A percentile compares a stretch with the other conserved stretches of the same genome.
Evolutionary conservation across 2,329 filamentous ascomycete species (phyloP).

Genomic region (Fusarium sp.): DNA sequence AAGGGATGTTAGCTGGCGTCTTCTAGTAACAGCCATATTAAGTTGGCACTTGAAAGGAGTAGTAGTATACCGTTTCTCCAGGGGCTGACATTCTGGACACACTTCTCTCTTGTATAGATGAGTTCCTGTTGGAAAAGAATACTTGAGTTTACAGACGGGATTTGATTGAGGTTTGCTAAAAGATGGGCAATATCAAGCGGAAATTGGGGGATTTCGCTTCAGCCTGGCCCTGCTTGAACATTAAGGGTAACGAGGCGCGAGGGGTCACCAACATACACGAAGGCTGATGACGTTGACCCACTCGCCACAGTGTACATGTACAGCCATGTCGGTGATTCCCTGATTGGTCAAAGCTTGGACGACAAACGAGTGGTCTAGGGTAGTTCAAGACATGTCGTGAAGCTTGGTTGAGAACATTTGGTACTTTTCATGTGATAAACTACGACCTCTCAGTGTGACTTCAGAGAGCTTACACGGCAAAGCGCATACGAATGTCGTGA

Average conservation of each 20-base stretch:
- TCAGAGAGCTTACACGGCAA: not conserved
- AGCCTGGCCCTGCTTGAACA: conserved; percentile 49
- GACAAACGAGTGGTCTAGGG: conserved; percentile 23
- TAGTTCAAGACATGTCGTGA: conserved; percentile 16
- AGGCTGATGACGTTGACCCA: conserved; percentile 59
- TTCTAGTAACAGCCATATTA: conserved; percentile 28
- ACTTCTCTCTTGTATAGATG: conserved; percentile 15
- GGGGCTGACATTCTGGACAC: conserved; percentile 60
- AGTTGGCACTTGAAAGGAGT: conserved; percentile 23
- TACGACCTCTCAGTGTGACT: not conserved
- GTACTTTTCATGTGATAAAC: conserved; percentile 3
- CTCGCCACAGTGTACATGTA: conserved; percentile 48
- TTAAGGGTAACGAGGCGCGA: conserved; percentile 52
- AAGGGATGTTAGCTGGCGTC: conserved; percentile 42
- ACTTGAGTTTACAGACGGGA: conserved; percentile 16
- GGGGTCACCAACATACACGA: conserved; percentile 52
- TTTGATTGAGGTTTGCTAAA: conserved; percentile 20
- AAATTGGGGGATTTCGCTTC: conserved; percentile 50
- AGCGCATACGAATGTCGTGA: not conserved
- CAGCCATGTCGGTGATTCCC: not conserved
- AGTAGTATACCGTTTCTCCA: conserved; percentile 60
- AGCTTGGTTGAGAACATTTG: conserved; percentile 6
- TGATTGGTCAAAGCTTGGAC: conserved; percentile 29
- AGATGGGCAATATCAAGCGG: conserved; percentile 36
- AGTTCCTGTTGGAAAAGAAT: conserved; percentile 12